Evolutionary conservation across 2,329 filamentous ascomycete species (phyloP).

Genomic region (Fusarium longipes): DNA sequence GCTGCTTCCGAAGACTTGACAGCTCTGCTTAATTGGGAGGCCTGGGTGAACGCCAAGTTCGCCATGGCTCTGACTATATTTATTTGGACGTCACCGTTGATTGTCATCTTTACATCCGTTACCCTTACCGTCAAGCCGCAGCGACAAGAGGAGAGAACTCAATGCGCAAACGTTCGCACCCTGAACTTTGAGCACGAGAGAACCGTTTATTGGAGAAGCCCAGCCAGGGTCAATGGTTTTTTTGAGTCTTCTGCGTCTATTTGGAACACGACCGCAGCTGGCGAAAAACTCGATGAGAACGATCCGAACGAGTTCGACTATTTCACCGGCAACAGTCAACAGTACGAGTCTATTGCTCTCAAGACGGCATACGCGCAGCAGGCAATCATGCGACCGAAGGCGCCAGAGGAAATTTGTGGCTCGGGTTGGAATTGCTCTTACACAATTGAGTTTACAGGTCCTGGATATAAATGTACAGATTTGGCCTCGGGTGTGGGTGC

Average conservation of each 20-base stretch:
- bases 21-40: constrained; percentile 43
- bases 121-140: constrained; percentile 37
- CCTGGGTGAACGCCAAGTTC: constrained; percentile 40
- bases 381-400: constrained; percentile 32
- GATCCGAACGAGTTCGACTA: constrained; percentile 42
- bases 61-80: constrained; percentile 45
- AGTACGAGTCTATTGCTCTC: constrained; percentile 34
- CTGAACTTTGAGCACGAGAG: constrained; percentile 43
- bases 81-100: constrained; percentile 44
- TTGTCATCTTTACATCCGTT: constrained; percentile 44
- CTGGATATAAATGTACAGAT: constrained; percentile 38
- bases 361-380: constrained; percentile 37
- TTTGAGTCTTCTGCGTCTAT: constrained; percentile 36
- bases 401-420: constrained; percentile 37
- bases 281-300: background rate
- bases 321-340: constrained; percentile 33
- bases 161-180: constrained; percentile 40
- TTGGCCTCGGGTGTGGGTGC: constrained; percentile 28
- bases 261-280: constrained; percentile 36
- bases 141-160: constrained; percentile 20
- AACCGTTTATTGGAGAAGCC: constrained; percentile 28
- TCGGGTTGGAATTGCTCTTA: constrained; percentile 45
- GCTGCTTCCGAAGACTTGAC: constrained; percentile 43
- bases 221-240: constrained; percentile 5
- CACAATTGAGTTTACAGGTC: constrained; percentile 36